Conservation (phyloP, 108 stramenopile genomes). For the Cyclotella distinguenda region DNA sequence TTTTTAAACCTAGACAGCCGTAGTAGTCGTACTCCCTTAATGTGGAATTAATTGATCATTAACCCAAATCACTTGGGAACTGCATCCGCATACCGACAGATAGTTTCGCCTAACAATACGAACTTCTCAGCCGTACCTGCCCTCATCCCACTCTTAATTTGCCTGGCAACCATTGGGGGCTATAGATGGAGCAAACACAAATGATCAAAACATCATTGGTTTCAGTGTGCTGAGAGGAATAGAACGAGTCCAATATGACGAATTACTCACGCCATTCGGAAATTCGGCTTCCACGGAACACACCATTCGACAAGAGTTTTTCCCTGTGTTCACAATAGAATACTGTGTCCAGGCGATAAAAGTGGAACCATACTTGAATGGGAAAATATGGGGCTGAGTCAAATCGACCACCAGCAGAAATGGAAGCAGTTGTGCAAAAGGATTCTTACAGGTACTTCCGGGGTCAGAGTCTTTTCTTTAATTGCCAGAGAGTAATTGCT, state of each 20-base stretch:
- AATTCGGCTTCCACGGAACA: slow-evolving; percentile 81
- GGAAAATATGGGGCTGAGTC: background rate
- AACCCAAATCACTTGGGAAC: slow-evolving; percentile 56
- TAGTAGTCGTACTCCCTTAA: no score
- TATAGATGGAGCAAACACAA: background rate
- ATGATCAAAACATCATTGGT: background rate
- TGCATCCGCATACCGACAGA: slow-evolving; percentile 66
- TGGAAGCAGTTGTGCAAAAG: background rate
- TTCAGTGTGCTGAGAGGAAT: background rate
- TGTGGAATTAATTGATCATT: no score
- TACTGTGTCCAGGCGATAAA: slow-evolving; percentile 80
- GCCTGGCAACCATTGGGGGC: slow-evolving; percentile 69
- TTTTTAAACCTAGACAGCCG: no score
- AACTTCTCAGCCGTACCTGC: slow-evolving; percentile 72
- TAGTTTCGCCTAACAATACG: slow-evolving; percentile 65
- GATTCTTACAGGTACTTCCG: slow-evolving; percentile 58
- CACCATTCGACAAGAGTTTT: slow-evolving; percentile 61
- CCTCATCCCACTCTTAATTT: slow-evolving; percentile 82
- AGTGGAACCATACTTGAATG: slow-evolving; percentile 54
- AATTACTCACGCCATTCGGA: slow-evolving; percentile 73
- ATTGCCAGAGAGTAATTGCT: slow-evolving; percentile 67
- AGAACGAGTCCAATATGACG: slow-evolving; percentile 4
- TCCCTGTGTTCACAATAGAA: slow-evolving; percentile 67
- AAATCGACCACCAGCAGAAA: background rate
- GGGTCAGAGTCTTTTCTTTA: slow-evolving; percentile 73